Percentiles rank a stretch among this genome's conserved stretches.
phyloP scores from a whole-genome alignment of 345 rosid genomes.

The Psidium guajava region DNA sequence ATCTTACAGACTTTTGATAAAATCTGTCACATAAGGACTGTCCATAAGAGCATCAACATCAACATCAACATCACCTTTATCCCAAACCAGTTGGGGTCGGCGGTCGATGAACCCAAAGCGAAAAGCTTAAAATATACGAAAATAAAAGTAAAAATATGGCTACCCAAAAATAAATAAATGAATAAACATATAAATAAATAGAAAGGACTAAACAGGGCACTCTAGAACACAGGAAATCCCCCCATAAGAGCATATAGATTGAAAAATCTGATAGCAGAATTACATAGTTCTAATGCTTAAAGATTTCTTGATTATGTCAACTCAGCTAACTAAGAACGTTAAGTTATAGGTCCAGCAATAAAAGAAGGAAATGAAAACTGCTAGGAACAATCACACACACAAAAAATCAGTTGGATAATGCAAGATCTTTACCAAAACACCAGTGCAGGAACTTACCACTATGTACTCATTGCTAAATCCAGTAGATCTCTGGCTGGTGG shows the following conservation, averaged over 20 bases:
- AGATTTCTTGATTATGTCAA: background rate
- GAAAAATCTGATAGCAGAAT: background rate
- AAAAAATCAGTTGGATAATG: background rate
- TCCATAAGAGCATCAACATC: background rate
- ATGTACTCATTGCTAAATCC: constrained; percentile 82
- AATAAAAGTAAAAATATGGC: no score
- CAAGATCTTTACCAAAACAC: background rate
- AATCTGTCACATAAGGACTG: background rate
- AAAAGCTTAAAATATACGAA: no score
- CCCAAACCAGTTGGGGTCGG: no score
- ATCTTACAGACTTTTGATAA: background rate
- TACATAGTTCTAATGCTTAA: background rate
- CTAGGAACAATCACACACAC: background rate
- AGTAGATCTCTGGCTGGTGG: constrained; percentile 34
- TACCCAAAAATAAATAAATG: no score
- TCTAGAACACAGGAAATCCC: no score
- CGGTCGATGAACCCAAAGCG: no score
- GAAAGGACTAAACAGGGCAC: no score
- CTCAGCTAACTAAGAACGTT: background rate
- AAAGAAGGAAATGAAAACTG: background rate
- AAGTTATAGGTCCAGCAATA: background rate
- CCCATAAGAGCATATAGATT: background rate
- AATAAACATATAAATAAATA: no score
- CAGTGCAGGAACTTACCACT: constrained; percentile 48
- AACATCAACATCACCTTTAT: no score